Evolutionary conservation across 2,329 filamentous ascomycete genomes (phyloP), one percentile per base, ranked within the genome.

Genomic region (Aspergillus texensis): DNA sequence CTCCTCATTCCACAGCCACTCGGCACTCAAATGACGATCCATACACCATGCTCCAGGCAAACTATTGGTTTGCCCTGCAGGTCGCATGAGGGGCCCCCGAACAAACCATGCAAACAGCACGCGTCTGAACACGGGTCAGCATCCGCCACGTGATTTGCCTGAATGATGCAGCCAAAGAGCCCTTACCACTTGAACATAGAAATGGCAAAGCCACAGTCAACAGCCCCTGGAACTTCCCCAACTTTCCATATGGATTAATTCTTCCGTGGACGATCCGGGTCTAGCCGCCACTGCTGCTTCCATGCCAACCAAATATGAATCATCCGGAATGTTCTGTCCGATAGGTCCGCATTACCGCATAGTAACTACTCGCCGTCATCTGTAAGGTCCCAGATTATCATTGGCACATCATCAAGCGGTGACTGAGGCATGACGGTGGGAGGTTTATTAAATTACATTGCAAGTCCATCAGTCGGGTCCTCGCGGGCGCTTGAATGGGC

Each of bases 1-100:
- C 52, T 16, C n/a, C 14, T 19, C 39, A 43, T 45, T 28, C 39
- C 28, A 46, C 58, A 59, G 46, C 58, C 58, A 60, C 58, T 60
- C 32, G 34, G 36, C 36, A 53, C 24, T 53, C 36, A 39, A 21
- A 39, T n/a, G n/a, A 36, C 52, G 26, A 34, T 36, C 21, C 52
- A 55, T 55, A 14, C 32, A 39, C 32, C 34, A 26, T 6, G n/a
- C 19, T 36, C 52, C 52, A 60, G 58, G 58, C 48, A 60, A 46
- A 46, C 28, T 57, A 66, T 60, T 62, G 61, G 62, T 53, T 46
- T 48, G 57, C 32, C 41, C 63, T 64, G 62, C 56, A 57, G 30
- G 59, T 59, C 56, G 56, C 65, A 67, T 67, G 65, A 68, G 66
- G 67, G 67, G 67, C 67, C 62, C 28, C 21, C 39, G 6, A 12